phyloP scores from a whole-genome alignment of 345 rosid genomes.

The Eucalyptus virginea region DNA sequence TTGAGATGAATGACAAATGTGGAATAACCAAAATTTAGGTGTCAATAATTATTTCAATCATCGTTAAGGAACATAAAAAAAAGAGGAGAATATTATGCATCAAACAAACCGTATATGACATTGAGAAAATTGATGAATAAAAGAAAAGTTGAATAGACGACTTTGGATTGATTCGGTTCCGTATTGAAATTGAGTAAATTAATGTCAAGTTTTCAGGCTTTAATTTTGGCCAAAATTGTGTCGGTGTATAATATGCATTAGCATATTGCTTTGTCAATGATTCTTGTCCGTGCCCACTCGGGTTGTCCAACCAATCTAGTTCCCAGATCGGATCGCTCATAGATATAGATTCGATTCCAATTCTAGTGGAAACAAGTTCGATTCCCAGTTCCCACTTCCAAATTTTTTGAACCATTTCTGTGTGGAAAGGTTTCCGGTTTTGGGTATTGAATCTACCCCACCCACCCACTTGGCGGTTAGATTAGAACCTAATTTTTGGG shows the following conservation, averaged over 20 bases:
- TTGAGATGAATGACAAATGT: neutral
- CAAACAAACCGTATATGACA: neutral
- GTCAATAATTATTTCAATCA: neutral
- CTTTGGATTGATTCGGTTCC: neutral
- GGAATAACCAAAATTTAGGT: neutral
- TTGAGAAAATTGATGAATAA: neutral
- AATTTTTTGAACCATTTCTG: neutral
- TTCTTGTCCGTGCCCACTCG: neutral
- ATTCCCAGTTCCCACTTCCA: fast-evolving
- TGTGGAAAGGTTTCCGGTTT: too few relatives aligned
- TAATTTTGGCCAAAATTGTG: neutral
- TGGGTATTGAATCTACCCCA: neutral
- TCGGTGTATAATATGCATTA: neutral
- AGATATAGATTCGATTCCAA: too few relatives aligned
- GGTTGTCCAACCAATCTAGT: neutral
- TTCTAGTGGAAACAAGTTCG: neutral
- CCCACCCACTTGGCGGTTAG: neutral
- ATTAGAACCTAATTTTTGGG: too few relatives aligned
- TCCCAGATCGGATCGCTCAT: fast-evolving
- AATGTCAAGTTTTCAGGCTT: neutral
- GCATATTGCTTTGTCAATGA: neutral
- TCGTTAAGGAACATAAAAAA: neutral
- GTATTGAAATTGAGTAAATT: neutral
- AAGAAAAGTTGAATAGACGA: neutral
- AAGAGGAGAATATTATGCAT: neutral